Conservation (phyloP, 2,329 filamentous ascomycete species). For the Coniella vitis region DNA sequence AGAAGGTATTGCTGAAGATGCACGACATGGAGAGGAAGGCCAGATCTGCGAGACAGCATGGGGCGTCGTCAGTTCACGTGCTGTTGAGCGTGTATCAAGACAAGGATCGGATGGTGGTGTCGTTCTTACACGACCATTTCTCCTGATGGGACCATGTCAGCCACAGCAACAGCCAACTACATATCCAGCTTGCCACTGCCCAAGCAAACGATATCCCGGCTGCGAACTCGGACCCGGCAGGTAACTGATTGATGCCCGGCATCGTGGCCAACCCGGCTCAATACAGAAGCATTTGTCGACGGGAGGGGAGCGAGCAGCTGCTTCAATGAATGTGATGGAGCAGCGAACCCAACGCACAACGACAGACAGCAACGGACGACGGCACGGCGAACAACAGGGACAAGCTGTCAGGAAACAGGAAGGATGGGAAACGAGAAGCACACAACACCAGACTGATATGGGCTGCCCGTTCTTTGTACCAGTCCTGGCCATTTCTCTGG, state of each 20-base stretch:
- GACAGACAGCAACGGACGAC: background rate
- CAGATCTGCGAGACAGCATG: conserved; percentile 16
- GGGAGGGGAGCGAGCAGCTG: background rate
- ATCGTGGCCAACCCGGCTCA: conserved; percentile 4
- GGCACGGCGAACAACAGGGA: no score
- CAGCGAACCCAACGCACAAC: background rate
- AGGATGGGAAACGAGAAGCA: no score
- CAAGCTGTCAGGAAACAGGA: no score
- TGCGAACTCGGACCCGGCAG: conserved; percentile 13
- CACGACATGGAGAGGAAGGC: conserved; percentile 19
- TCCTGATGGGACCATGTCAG: conserved; percentile 22
- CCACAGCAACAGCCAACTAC: conserved; percentile 19
- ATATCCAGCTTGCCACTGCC: conserved; percentile 11
- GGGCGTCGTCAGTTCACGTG: background rate
- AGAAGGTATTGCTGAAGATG: conserved; percentile 20
- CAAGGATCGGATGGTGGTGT: background rate
- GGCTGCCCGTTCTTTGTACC: no score
- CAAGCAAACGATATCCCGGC: conserved; percentile 12
- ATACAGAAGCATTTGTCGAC: conserved; percentile 6
- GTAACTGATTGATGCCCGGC: conserved; percentile 16
- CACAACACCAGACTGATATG: no score
- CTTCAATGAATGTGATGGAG: background rate
- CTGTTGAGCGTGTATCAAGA: background rate
- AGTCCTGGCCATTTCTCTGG: no score
- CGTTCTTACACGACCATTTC: conserved; percentile 20